Percentiles rank a stretch among this genome's conserved stretches.
These are phyloP conservation scores for Hirschfeldia incana DNA, from an alignment of 345 rosid genomes.

Conservation along the genomic window DNA sequence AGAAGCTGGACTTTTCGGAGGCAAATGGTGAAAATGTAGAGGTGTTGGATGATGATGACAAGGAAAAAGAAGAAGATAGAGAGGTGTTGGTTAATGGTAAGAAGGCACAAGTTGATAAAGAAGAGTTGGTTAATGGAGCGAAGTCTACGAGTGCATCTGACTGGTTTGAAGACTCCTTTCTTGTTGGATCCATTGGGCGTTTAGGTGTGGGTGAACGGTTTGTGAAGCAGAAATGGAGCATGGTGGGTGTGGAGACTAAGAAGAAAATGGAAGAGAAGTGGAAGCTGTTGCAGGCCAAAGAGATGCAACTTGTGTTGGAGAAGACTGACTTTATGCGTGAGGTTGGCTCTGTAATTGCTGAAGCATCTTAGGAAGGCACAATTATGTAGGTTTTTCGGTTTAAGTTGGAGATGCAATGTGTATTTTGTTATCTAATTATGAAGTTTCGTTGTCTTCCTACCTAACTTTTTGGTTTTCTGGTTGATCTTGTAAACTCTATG, in stretches of 20 bases:
- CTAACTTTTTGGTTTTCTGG: neutral
- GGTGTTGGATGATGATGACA: neutral
- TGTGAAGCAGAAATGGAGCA: constrained; percentile 12
- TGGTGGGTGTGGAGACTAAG: neutral
- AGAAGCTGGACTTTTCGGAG: neutral
- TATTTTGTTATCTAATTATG: neutral
- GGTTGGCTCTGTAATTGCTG: neutral
- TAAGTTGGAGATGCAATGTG: neutral
- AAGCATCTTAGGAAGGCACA: neutral
- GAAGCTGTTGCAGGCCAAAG: constrained; percentile 1
- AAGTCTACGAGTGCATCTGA: neutral
- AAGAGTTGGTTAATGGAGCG: neutral
- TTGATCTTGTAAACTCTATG: neutral
- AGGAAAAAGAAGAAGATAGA: neutral
- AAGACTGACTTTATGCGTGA: neutral
- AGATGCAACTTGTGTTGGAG: neutral
- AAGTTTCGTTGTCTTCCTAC: neutral
- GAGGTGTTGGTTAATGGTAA: neutral
- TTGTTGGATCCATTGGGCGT: neutral
- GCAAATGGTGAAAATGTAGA: neutral
- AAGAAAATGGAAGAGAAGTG: constrained; percentile 2
- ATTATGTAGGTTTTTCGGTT: neutral
- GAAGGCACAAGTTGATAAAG: neutral
- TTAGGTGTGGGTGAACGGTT: neutral
- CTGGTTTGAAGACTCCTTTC: constrained; percentile 13